Evolutionary conservation across 1,284 basidiomycete species (phyloP).

Genomic region (Neotropicomus parvogracilis): DNA sequence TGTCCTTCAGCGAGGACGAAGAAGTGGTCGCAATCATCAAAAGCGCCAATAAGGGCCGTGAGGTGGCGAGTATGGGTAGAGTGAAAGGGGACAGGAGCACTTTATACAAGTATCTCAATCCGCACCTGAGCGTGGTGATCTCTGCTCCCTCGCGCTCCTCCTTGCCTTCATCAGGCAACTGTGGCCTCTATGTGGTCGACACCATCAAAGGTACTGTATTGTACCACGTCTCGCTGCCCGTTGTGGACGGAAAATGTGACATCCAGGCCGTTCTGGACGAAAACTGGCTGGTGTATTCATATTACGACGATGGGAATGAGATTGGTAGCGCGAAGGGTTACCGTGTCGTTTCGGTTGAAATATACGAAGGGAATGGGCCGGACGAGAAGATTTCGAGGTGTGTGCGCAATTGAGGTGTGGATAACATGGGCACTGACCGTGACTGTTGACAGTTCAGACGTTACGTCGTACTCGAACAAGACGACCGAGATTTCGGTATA

Average conservation of each 20-base stretch:
- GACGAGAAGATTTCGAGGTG: constrained; percentile 74
- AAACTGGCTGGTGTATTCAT: constrained; percentile 93
- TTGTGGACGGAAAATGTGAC: constrained; percentile 48
- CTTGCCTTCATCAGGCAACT: constrained; percentile 26
- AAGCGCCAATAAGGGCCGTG: constrained; percentile 39
- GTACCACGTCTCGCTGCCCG: constrained; percentile 59
- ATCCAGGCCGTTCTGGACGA: constrained; percentile 73
- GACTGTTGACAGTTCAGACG: constrained; percentile 54
- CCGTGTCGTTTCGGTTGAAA: constrained; percentile 75
- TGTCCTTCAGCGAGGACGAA: constrained; percentile 53
- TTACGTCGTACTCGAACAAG: constrained; percentile 63
- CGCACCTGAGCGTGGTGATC: constrained; percentile 68
- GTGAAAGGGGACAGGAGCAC: constrained; percentile 86
- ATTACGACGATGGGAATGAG: constrained; percentile 61
- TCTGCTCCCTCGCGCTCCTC: constrained; percentile 38
- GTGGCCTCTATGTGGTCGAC: constrained; percentile 77
- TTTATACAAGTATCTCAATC: constrained; percentile 93
- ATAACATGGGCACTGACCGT: not conserved
- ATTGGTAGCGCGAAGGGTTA: constrained; percentile 58
- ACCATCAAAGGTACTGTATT: constrained; percentile 72
- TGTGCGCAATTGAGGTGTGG: constrained; percentile 10
- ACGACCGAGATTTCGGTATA: constrained; percentile 52
- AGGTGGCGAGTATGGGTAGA: constrained; percentile 76
- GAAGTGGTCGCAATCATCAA: constrained; percentile 51
- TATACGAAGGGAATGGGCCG: constrained; percentile 71